Percentiles rank a stretch among this genome's conserved stretches.
Conservation (phyloP, 768 basidiomycete species). For the Gymnopilus dilepis region DNA sequence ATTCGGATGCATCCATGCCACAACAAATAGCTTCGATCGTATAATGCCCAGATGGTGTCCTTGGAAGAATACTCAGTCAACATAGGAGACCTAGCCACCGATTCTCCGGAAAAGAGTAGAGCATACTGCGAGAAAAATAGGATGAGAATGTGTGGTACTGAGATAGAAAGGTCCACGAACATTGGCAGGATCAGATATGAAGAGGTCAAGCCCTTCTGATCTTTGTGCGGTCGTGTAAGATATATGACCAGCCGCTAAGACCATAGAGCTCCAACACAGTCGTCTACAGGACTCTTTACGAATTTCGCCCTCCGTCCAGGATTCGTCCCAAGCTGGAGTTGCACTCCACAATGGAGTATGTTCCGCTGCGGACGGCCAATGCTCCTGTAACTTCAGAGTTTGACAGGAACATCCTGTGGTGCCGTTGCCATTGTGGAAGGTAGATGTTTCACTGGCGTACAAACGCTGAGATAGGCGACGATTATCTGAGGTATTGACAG, state of each 20-base stretch:
- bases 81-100: conserved; percentile 43
- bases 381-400: conserved; percentile 53
- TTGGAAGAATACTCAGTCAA: conserved; percentile 47
- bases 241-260: conserved; percentile 66
- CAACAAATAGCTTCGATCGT: conserved; percentile 69
- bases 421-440: conserved; percentile 21
- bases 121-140: conserved; percentile 52
- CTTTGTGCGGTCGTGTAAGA: conserved; percentile 58
- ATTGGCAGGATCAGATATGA: conserved; percentile 68
- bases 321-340: conserved; percentile 66
- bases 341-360: conserved; percentile 66
- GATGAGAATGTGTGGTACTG: not conserved
- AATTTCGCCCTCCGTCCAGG: conserved; percentile 67
- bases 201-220: conserved; percentile 49
- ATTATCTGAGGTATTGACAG: conserved; percentile 32
- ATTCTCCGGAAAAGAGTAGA: conserved; percentile 79
- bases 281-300: conserved; percentile 74
- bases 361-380: conserved; percentile 55
- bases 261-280: conserved; percentile 74
- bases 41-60: conserved; percentile 77
- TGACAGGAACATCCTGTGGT: conserved; percentile 49
- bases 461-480: not conserved
- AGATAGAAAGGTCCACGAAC: conserved; percentile 42
- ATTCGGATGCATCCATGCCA: conserved; percentile 77
- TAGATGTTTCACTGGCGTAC: conserved; percentile 2